Evolutionary conservation across 2,329 filamentous ascomycete species (phyloP).

Genomic region (Pseudogymnoascus destructans): DNA sequence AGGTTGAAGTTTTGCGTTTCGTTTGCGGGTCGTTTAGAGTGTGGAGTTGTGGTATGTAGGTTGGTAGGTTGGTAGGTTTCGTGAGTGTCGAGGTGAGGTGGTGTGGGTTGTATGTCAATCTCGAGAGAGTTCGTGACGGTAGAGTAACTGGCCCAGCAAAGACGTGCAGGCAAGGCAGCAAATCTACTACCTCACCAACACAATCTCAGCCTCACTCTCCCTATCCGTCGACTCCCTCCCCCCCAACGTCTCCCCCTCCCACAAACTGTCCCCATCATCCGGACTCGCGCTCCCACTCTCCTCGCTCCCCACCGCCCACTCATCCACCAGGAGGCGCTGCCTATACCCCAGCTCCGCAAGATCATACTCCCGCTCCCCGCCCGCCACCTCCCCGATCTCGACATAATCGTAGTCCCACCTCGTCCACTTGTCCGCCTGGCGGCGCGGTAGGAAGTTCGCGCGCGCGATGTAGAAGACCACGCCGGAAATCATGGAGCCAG

Average conservation of each 20-base stretch:
- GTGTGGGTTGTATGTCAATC: background rate
- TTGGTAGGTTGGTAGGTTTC: background rate
- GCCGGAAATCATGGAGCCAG: conserved; percentile 65
- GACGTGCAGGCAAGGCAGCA: background rate
- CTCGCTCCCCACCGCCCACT: conserved; percentile 68
- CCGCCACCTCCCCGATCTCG: conserved; percentile 59
- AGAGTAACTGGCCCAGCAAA: no score
- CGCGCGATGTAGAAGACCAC: conserved; percentile 73
- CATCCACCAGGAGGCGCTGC: conserved; percentile 32
- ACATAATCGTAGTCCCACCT: conserved; percentile 95
- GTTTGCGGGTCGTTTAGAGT: background rate
- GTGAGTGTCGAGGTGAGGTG: background rate
- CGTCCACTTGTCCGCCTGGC: conserved; percentile 73
- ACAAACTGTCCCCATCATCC: conserved; percentile 43
- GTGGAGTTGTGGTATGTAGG: background rate
- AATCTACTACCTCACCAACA: background rate
- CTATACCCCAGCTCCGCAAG: conserved; percentile 21
- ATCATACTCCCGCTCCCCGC: conserved; percentile 41
- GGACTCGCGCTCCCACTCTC: conserved; percentile 19
- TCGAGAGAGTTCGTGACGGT: background rate
- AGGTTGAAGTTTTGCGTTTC: background rate
- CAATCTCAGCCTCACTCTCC: background rate
- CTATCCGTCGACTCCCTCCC: background rate
- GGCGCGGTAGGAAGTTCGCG: conserved; percentile 65
- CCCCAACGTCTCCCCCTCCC: conserved; percentile 43